phyloP scores from a whole-genome alignment of 257 asterid genomes.

The Nicotiana paniculata region DNA sequence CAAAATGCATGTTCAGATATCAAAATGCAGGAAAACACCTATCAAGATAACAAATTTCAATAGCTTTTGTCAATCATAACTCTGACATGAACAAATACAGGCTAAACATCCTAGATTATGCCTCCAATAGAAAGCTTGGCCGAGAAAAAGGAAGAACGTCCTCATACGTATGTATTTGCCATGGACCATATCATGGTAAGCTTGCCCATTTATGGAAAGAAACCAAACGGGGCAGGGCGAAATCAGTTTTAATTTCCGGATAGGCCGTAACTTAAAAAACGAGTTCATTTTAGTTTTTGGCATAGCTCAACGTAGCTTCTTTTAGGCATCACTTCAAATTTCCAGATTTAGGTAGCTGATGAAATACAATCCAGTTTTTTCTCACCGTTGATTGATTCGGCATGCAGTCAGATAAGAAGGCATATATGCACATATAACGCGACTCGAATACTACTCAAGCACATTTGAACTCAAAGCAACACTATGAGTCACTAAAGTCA shows the following conservation, averaged over 20 bases:
- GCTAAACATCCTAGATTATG: not conserved
- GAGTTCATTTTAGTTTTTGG: not conserved
- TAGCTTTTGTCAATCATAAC: not conserved
- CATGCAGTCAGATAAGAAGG: not conserved
- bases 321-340: not conserved
- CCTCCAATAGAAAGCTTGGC: not conserved
- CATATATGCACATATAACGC: not conserved
- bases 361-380: not conserved
- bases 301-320: not conserved
- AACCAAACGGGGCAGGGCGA: not conserved
- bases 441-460: not conserved
- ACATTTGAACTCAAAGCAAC: not conserved
- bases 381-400: not conserved
- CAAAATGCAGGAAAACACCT: not conserved
- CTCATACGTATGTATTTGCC: not conserved
- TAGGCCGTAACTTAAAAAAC: not conserved
- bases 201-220: not conserved
- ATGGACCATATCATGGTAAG: not conserved
- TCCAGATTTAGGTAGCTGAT: not conserved
- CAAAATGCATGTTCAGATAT: not conserved
- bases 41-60: not conserved
- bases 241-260: not conserved
- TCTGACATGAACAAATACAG: not conserved
- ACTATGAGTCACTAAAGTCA: not conserved
- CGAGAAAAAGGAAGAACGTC: not conserved